A percentile compares a stretch with the other conserved stretches of the same genome.
phyloP scores from a whole-genome alignment of 345 rosid species.

The Geranium rotundifolium region DNA sequence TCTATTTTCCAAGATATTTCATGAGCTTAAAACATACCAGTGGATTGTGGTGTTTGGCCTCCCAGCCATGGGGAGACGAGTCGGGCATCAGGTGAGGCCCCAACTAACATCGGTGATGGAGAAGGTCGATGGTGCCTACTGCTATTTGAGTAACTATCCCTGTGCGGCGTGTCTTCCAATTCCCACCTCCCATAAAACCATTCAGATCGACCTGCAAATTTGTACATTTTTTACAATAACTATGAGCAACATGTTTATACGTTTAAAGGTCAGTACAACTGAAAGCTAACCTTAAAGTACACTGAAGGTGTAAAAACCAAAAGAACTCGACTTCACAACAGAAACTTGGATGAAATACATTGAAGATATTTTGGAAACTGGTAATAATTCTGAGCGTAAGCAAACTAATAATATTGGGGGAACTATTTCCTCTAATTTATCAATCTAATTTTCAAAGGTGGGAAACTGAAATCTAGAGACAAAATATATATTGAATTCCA shows the following conservation, averaged over 20 bases:
- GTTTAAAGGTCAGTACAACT: not conserved
- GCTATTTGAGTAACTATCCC: conserved; percentile 42
- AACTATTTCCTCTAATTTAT: not conserved
- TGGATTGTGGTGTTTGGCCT: conserved; percentile 50
- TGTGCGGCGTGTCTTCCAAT: conserved; percentile 71
- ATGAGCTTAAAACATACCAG: conserved; percentile 42
- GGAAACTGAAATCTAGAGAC: not conserved
- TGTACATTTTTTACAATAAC: conserved; percentile 7
- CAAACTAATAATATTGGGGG: not conserved
- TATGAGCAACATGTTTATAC: not conserved
- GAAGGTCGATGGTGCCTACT: conserved; percentile 58
- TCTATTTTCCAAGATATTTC: not conserved
- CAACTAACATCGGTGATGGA: conserved; percentile 83
- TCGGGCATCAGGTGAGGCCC: conserved; percentile 93
- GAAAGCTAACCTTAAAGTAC: not conserved
- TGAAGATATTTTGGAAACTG: not conserved
- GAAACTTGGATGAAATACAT: not conserved
- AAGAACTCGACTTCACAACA: not conserved
- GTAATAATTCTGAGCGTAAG: not conserved
- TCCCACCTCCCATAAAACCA: conserved; percentile 97
- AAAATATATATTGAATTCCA: too few species aligned
- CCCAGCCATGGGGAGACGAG: conserved; percentile 85
- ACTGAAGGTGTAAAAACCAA: not conserved
- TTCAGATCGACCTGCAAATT: conserved; percentile 62
- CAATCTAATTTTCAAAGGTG: not conserved